phyloP scores from a whole-genome alignment of 805 yeast genomes.

The Ogataea ramenticola region DNA sequence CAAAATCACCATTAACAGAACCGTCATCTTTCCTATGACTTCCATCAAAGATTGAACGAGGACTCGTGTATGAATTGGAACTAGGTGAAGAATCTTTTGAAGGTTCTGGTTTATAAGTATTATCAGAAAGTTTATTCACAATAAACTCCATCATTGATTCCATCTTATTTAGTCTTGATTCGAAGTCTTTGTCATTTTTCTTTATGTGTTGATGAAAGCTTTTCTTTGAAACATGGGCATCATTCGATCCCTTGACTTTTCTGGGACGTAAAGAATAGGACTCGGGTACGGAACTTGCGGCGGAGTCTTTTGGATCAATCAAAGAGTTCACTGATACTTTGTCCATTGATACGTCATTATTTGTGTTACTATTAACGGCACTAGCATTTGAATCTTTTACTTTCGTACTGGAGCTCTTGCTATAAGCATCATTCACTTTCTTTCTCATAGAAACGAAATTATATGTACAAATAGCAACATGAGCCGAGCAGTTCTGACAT shows the following conservation, averaged over 20 bases:
- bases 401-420: neutral
- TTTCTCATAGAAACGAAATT: slow-evolving; percentile 22
- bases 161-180: slow-evolving; percentile 24
- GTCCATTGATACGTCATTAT: neutral
- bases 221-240: neutral
- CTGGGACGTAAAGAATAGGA: no score
- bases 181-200: slow-evolving; percentile 10
- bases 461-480: slow-evolving; percentile 29
- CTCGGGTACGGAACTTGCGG: no score
- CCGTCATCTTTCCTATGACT: no score
- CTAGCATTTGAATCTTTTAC: neutral
- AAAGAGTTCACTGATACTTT: no score
- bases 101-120: neutral
- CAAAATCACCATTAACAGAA: no score
- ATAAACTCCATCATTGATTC: slow-evolving; percentile 26
- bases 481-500: slow-evolving; percentile 34
- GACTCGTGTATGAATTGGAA: neutral
- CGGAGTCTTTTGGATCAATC: no score
- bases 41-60: neutral
- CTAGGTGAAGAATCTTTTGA: neutral
- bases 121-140: neutral
- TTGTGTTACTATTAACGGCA: neutral
- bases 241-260: no score
- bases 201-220: neutral
- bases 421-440: neutral